These are phyloP conservation scores for Phytomonas francai DNA, from an alignment of 208 protist genomes.

Conservation along the genomic window DNA sequence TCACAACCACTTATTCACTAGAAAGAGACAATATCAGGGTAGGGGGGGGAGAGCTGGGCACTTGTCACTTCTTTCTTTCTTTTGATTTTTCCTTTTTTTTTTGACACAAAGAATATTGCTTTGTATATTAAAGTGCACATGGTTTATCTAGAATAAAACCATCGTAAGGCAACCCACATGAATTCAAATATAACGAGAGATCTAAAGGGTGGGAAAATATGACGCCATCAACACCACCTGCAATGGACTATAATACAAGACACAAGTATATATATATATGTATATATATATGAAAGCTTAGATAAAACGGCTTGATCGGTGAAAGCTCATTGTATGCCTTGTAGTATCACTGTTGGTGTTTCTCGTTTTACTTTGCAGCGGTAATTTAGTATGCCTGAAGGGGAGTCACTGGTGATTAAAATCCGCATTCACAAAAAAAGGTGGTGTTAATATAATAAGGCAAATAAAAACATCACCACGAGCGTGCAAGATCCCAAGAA, in stretches of 20 bases:
- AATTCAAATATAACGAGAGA: not conserved
- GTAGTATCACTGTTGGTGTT: too few species aligned
- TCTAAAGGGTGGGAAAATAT: not conserved
- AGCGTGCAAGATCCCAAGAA: too few species aligned
- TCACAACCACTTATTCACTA: conserved; percentile 8
- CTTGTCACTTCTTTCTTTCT: conserved; percentile 6
- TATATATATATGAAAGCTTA: not conserved
- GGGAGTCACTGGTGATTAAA: not conserved
- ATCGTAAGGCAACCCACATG: not conserved
- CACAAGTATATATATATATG: not conserved
- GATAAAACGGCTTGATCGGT: not conserved
- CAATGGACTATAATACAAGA: not conserved
- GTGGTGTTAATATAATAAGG: too few species aligned
- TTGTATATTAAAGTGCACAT: not conserved
- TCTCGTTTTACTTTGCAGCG: too few species aligned
- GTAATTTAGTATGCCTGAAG: too few species aligned
- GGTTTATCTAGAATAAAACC: not conserved
- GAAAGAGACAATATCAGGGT: conserved; percentile 9
- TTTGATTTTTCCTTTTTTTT: conserved; percentile 7
- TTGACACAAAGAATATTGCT: conserved; percentile 8
- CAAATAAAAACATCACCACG: too few species aligned
- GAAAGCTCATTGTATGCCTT: too few species aligned
- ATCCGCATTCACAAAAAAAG: too few species aligned
- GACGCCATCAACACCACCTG: not conserved
- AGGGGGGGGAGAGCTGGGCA: not conserved